Evolutionary conservation across 2,329 filamentous ascomycete genomes (phyloP), one percentile per base, ranked within the genome.

Genomic region (Verticillium nonalfalfae): DNA sequence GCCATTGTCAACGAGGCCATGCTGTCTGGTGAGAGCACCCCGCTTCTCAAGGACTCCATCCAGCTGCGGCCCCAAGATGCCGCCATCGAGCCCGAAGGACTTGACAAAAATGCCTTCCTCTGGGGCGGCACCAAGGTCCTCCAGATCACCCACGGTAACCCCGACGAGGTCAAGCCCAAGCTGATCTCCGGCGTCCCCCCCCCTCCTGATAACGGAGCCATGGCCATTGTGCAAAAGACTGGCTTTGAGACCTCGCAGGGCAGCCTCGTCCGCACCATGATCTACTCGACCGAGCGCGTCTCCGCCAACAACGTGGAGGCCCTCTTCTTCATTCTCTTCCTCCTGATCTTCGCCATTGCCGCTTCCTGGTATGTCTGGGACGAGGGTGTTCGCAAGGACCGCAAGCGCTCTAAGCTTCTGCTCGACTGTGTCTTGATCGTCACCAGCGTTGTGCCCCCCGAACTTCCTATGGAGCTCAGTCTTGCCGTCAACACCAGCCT

Each of bases 331-430:
- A 99, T 99, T 67, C 83, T 99, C 63, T 99, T 99, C 83, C 84
- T 99, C 34, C 85, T 97, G 60, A 85, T 98, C 69, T 99, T 99
- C 78, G 96, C 96, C 69, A 86, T 99, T 73, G 96, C 95, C 61
- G 95, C 95, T 59, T 97, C 95, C 13, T 97, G 95, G 93, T 99
- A 99, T 74, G 95, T 99, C 63, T 99, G 95, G 95, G 87, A 93
- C 64, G 94, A 99, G 76, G 96, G 95, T 79, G 94, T 99, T 60
- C 85, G 85, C 73, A 93, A 90, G 78, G 94, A 98, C 71, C 90
- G 95, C 73, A 98, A 99, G 81, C 89, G 95, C 66, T 98, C 94
- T 56, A 99, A 99, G 85, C 86, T 99, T 45, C 85, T 99, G 62
- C 86, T 99, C 60, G 96, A 99, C 78, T 99, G 96, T 73, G 86